Evolutionary conservation across 2,329 filamentous ascomycete species (phyloP).

Genomic region (Aspergillus glaucus): DNA sequence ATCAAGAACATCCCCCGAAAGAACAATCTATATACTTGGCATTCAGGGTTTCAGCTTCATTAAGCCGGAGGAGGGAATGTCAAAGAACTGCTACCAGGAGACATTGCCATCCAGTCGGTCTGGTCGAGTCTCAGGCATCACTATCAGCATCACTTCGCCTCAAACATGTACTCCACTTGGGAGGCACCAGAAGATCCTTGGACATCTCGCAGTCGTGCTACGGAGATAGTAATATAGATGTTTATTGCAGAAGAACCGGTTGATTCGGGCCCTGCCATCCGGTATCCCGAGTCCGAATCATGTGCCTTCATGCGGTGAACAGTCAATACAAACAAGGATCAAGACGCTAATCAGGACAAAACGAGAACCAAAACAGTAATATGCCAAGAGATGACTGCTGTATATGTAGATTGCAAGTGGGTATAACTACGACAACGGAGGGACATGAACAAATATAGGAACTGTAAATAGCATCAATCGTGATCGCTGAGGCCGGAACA

Average conservation of each 20-base stretch:
- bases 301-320: background rate
- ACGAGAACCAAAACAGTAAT: too few relatives aligned
- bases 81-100: background rate
- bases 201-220: too few relatives aligned
- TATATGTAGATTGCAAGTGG: background rate
- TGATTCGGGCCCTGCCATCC: too few relatives aligned
- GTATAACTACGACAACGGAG: background rate
- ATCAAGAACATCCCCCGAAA: background rate
- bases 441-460: background rate
- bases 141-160: background rate
- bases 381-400: too few relatives aligned
- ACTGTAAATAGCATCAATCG: background rate
- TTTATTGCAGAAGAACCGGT: too few relatives aligned
- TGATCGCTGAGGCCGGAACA: background rate
- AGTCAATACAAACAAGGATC: background rate
- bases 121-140: background rate
- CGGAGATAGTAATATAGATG: too few relatives aligned
- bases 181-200: too few relatives aligned
- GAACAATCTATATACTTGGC: conserved; percentile 10
- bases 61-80: conserved; percentile 3
- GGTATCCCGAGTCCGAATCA: too few relatives aligned
- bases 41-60: conserved; percentile 19
- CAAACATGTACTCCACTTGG: too few relatives aligned
- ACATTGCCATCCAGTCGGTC: background rate
- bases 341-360: background rate